A percentile compares a stretch with the other conserved stretches of the same genome.
Conservation (phyloP, 2,329 filamentous ascomycete genomes). For the Plectosphaerella sp. region DNA sequence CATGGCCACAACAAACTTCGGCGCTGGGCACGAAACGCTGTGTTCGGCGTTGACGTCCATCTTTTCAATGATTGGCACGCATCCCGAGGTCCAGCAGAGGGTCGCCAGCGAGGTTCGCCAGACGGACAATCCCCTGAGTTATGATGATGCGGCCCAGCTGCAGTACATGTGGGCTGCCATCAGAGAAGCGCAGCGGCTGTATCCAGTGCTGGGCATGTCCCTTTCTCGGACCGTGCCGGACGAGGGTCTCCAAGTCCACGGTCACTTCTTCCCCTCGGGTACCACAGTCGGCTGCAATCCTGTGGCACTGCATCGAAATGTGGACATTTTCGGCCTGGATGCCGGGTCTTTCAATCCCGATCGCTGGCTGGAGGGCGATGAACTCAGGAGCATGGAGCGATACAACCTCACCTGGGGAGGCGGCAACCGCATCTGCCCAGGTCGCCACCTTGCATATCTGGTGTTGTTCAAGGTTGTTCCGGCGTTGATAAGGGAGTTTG, state of each 20-base stretch:
- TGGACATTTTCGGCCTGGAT: constrained; percentile 42
- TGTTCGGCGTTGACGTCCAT: constrained; percentile 46
- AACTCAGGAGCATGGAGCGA: constrained; percentile 37
- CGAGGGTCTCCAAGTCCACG: constrained; percentile 31
- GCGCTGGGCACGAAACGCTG: constrained; percentile 51
- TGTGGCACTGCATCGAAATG: constrained; percentile 43
- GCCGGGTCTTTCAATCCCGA: constrained; percentile 38
- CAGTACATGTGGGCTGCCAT: constrained; percentile 39
- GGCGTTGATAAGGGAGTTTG: constrained; percentile 37
- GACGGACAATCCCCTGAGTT: constrained; percentile 9
- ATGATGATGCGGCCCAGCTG: constrained; percentile 19
- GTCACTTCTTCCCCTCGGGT: constrained; percentile 33
- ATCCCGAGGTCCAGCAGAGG: constrained; percentile 23
- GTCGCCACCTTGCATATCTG: constrained; percentile 45
- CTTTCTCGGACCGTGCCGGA: constrained; percentile 40
- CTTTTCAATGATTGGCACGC: constrained; percentile 40
- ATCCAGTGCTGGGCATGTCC: constrained; percentile 48
- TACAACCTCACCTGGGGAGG: constrained; percentile 48
- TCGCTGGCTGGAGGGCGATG: constrained; percentile 38
- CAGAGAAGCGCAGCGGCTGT: constrained; percentile 45
- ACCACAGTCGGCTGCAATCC: constrained; percentile 49
- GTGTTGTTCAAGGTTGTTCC: constrained; percentile 40
- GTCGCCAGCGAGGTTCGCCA: constrained; percentile 24
- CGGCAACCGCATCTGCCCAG: constrained; percentile 45
- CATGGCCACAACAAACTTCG: constrained; percentile 51